These are phyloP conservation scores for Pichia sp. DNA, from an alignment of 1,139 yeast genomes.

Conservation along the genomic window DNA sequence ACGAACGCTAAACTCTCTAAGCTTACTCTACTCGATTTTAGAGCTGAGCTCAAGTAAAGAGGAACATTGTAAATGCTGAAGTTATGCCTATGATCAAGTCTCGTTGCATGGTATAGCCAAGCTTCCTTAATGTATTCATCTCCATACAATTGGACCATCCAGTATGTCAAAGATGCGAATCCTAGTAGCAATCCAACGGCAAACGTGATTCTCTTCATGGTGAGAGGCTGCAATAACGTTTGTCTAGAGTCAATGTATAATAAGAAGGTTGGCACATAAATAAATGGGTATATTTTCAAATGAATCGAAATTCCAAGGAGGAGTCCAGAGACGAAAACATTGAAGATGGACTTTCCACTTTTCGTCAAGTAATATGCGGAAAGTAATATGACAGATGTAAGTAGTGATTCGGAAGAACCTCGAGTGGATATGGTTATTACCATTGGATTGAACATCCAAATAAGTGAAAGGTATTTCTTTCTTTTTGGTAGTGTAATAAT, in stretches of 20 bases:
- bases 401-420: conserved; percentile 87
- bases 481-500: conserved; percentile 27
- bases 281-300: conserved; percentile 85
- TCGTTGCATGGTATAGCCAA: conserved; percentile 71
- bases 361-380: conserved; percentile 39
- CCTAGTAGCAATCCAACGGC: conserved; percentile 35
- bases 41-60: conserved; percentile 58
- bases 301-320: conserved; percentile 76
- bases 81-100: conserved; percentile 92
- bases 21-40: conserved; percentile 8
- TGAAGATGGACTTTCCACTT: conserved; percentile 19
- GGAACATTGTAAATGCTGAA: conserved; percentile 81
- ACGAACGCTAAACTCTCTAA: conserved; percentile 59
- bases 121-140: conserved; percentile 70
- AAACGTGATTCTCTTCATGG: conserved; percentile 40
- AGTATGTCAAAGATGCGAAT: conserved; percentile 38
- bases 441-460: conserved; percentile 95
- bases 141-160: conserved; percentile 68
- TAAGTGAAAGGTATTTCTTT: conserved; percentile 33
- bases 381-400: conserved; percentile 69
- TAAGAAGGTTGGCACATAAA: conserved; percentile 59
- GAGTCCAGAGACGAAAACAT: conserved; percentile 48
- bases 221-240: conserved; percentile 36
- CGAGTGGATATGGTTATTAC: conserved; percentile 89
- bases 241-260: conserved; percentile 25